phyloP scores from a whole-genome alignment of 345 rosid genomes.

The Eutrema yunnanense region DNA sequence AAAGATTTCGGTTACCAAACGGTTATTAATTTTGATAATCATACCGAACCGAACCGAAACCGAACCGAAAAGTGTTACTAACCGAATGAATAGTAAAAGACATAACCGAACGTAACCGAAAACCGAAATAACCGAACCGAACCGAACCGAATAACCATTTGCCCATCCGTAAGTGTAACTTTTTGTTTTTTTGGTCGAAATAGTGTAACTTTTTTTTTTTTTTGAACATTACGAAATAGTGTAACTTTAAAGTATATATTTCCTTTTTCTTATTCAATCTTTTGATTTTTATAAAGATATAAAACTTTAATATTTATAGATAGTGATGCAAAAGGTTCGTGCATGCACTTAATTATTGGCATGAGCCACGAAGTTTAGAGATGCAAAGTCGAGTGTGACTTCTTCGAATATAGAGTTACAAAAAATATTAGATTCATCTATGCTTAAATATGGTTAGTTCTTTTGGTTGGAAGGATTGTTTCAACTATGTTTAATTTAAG shows the following conservation, averaged over 20 bases:
- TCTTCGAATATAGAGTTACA: not conserved
- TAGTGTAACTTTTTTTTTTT: too few relatives aligned
- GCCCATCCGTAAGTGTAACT: too few relatives aligned
- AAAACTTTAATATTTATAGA: slow-evolving; percentile 6
- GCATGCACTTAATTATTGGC: slow-evolving; percentile 8
- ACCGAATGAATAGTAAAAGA: too few relatives aligned
- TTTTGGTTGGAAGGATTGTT: not conserved
- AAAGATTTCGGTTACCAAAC: too few relatives aligned
- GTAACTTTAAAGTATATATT: not conserved
- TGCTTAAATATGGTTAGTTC: not conserved
- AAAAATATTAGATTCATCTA: not conserved
- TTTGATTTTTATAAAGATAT: not conserved
- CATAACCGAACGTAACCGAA: too few relatives aligned
- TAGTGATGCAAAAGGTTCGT: slow-evolving; percentile 18
- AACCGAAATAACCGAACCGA: too few relatives aligned
- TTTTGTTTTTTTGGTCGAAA: too few relatives aligned
- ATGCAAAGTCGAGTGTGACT: slow-evolving; percentile 26
- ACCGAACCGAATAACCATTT: too few relatives aligned
- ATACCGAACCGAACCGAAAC: too few relatives aligned
- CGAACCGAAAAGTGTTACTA: too few relatives aligned
- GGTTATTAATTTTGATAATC: too few relatives aligned
- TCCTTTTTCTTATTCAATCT: not conserved
- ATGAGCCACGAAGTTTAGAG: not conserved
- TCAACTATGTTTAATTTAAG: not conserved
- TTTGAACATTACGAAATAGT: too few relatives aligned